A percentile compares a stretch with the other conserved stretches of the same genome.
These are phyloP conservation scores for Rubroshorea leprosula DNA, from an alignment of 345 rosid species.

Conservation along the genomic window DNA sequence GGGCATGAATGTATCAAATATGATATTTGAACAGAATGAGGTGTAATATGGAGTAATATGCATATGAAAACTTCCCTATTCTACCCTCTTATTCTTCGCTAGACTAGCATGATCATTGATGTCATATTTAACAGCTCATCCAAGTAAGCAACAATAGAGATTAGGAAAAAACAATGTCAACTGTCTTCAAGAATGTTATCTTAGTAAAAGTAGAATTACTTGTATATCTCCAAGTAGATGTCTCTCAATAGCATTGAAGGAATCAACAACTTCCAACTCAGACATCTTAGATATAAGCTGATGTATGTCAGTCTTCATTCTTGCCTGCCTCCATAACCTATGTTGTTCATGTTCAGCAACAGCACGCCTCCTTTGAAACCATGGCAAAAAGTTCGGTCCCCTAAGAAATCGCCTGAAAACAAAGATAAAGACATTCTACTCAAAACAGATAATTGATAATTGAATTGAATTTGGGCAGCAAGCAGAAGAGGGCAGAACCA, in stretches of 20 bases:
- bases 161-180: too few relatives aligned
- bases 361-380: constrained; percentile 82
- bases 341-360: constrained; percentile 83
- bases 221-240: constrained; percentile 60
- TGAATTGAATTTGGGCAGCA: not conserved
- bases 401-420: constrained; percentile 71
- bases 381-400: constrained; percentile 91
- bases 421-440: constrained; percentile 14
- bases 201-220: constrained; percentile 34
- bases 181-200: constrained; percentile 11
- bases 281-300: constrained; percentile 61
- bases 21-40: too few relatives aligned
- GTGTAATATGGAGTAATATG: too few relatives aligned
- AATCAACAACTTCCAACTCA: constrained; percentile 86
- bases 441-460: constrained; percentile 18
- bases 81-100: too few relatives aligned
- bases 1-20: too few relatives aligned
- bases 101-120: too few relatives aligned
- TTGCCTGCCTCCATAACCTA: constrained; percentile 82
- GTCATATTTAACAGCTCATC: too few relatives aligned
- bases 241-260: constrained; percentile 84
- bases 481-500: not conserved
- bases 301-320: constrained; percentile 67
- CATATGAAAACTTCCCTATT: too few relatives aligned
- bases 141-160: too few relatives aligned